Base-by-base conservation (phyloP, 2,329 filamentous ascomycete species). In the Aspergillus sp. region DNA sequence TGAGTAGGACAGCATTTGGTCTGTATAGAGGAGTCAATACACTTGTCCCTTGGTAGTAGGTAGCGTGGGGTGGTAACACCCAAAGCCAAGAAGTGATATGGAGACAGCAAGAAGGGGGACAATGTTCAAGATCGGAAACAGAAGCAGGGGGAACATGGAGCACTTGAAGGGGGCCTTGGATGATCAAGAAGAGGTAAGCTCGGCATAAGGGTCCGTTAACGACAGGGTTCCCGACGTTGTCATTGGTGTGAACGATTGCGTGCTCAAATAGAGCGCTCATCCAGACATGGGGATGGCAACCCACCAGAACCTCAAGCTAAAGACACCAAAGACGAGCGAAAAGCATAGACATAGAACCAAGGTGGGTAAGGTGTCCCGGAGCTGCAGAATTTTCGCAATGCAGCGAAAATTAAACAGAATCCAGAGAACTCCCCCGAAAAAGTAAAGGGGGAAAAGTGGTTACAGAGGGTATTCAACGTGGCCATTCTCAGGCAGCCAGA, bases 1-100 rank as follows among this genome's bases (percentile, higher is more conserved):
- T 65, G 74, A 70, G 62, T 77, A 77, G 23, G 75, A 69, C 49
- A 77, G 68, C 65, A 76, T 75, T 57, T 76, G 75, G 62, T 77
- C 75, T 53, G 67, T 32, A 75, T 61, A 32, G 71, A 74, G 55
- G 76, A 76, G 67, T 76, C 75, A 71, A 75, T 70, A 54, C 67
- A 66, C 54, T 77, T 75, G 61, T 77, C 73, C 58, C 70, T 72
- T 61, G 50, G 62, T 63, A 63, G 57, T 54, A 58, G 53, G 60
- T 44, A 61, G 52, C 63, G 68, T 73, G 69, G 32, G 74, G 70
- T 67, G 65, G 59, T 50, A 41, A 54, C 39, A 52, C 23, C 48
- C 58, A 21, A 47, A 51, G 52, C 44, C 54, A 58, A 55, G 60
- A 60, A 54, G 60, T 61, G 58, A 64, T 54, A 63, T 55, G 39